These are phyloP conservation scores for Coniochaeta sp. DNA, from an alignment of 2,329 filamentous ascomycete genomes.

Conservation along the genomic window DNA sequence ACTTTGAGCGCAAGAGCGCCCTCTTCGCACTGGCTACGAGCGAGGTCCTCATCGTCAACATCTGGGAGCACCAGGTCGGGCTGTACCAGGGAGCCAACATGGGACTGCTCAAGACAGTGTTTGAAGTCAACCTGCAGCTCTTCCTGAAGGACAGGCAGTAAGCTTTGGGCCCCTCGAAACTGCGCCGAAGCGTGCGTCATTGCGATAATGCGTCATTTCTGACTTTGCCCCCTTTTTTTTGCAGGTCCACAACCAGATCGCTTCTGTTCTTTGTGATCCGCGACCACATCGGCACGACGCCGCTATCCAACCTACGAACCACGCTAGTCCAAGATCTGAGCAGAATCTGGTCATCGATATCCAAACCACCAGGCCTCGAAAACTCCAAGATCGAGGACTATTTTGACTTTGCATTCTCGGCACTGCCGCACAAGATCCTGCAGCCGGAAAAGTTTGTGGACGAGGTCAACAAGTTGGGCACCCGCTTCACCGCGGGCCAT, in stretches of 20 bases:
- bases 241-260: conserved; percentile 76
- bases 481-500: conserved; percentile 75
- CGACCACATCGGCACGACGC: conserved; percentile 89
- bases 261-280: conserved; percentile 98
- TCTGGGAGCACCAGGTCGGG: conserved; percentile 98
- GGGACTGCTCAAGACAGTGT: conserved; percentile 96
- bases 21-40: conserved; percentile 95
- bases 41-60: conserved; percentile 96
- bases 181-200: not conserved
- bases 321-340: conserved; percentile 85
- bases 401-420: conserved; percentile 96
- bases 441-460: conserved; percentile 84
- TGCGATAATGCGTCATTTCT: not conserved
- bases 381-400: conserved; percentile 89
- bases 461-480: conserved; percentile 72
- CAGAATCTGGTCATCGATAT: conserved; percentile 87
- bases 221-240: conserved; percentile 7
- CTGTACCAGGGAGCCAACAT: conserved; percentile 98
- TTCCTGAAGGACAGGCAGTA: conserved; percentile 94
- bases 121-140: conserved; percentile 95
- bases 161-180: conserved; percentile 21
- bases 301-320: conserved; percentile 79
- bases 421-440: conserved; percentile 91
- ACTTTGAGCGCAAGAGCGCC: conserved; percentile 97
- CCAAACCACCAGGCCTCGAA: conserved; percentile 85